Conservation (phyloP, 176 grass and related monocot species). For the Cenchrus purpureus region DNA sequence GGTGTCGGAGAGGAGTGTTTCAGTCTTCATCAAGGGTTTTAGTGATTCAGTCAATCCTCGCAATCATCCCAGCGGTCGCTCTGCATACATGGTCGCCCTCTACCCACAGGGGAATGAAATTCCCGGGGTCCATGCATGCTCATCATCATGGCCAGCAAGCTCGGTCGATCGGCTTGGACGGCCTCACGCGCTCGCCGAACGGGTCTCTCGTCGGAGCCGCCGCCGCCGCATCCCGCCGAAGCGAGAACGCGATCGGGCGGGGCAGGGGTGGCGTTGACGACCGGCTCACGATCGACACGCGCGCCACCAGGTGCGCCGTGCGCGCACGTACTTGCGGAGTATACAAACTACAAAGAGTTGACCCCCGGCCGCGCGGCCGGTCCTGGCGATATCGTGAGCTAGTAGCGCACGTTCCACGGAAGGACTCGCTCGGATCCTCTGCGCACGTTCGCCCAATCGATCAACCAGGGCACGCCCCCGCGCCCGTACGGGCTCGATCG, state of each 20-base stretch:
- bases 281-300: neutral
- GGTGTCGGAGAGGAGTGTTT: neutral
- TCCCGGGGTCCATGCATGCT: neutral
- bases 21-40: neutral
- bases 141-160: neutral
- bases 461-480: too few relatives aligned
- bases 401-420: neutral
- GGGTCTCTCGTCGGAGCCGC: too few relatives aligned
- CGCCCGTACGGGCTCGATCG: too few relatives aligned
- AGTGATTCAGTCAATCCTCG: constrained; percentile 37
- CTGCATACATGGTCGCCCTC: neutral
- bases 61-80: neutral
- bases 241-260: too few relatives aligned
- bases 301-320: neutral
- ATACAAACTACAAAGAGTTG: too few relatives aligned
- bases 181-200: neutral
- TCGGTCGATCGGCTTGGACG: neutral
- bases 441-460: neutral
- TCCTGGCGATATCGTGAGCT: neutral
- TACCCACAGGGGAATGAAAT: neutral
- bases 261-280: neutral
- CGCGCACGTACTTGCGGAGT: neutral
- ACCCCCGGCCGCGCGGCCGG: too few relatives aligned
- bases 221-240: too few relatives aligned
- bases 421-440: neutral